phyloP scores from a whole-genome alignment of 1,139 yeast species.

The Debaryomyces coudertii region DNA sequence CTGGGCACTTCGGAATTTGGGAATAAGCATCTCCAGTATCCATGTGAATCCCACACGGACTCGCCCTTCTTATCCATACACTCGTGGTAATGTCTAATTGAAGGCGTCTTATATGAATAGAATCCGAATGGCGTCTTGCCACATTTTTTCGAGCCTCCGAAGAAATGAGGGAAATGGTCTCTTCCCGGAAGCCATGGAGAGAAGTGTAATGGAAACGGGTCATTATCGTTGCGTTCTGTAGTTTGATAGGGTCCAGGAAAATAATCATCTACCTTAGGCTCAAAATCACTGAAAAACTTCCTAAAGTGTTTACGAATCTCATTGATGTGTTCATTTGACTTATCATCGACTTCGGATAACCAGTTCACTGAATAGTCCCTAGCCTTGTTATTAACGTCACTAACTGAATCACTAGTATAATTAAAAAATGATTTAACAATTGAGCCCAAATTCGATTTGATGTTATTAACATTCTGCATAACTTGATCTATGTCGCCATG shows the following conservation, averaged over 20 bases:
- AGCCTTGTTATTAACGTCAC: conserved; percentile 28
- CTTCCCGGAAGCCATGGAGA: conserved; percentile 8
- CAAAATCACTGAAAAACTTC: conserved; percentile 11
- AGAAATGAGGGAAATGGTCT: conserved; percentile 14
- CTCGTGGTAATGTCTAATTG: conserved; percentile 57
- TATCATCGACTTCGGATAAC: conserved; percentile 18
- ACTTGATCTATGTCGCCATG: conserved; percentile 23
- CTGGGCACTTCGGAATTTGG: conserved; percentile 56
- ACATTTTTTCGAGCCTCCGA: conserved; percentile 16
- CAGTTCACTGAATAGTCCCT: conserved; percentile 24
- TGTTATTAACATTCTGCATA: conserved; percentile 22
- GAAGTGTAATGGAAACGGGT: neutral
- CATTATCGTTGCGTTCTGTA: conserved; percentile 13
- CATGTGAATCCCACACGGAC: conserved; percentile 77
- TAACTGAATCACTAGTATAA: conserved; percentile 29
- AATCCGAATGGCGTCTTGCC: conserved; percentile 49
- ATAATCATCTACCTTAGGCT: conserved; percentile 5
- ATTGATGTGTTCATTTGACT: conserved; percentile 8
- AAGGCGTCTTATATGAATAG: conserved; percentile 65
- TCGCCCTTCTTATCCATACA: conserved; percentile 69
- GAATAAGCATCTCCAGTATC: conserved; percentile 87
- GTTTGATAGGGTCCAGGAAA: conserved; percentile 17
- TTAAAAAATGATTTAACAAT: conserved; percentile 24
- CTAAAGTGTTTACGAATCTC: conserved; percentile 11
- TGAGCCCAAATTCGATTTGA: conserved; percentile 21